Base-by-base conservation (phyloP, 1,139 yeast species). In the Suhomyces atakaporum region DNA sequence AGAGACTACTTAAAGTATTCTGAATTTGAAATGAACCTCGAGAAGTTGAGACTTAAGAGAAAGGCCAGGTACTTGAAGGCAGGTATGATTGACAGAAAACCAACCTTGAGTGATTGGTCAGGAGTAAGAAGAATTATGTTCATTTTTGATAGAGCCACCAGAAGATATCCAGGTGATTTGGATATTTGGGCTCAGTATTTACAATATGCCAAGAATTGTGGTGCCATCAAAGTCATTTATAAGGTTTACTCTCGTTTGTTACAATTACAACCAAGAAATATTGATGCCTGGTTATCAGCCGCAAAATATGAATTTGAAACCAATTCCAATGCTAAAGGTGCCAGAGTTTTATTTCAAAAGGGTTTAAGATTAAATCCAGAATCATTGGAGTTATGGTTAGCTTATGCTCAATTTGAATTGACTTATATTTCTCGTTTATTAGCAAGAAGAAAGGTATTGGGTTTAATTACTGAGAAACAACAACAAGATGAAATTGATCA, bases 241-340 rank as follows among this genome's bases (percentile, higher is more conserved):
- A 81, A 79, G 48, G 81, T 88, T 6, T 88, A 89, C 58, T 81
- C 94, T 3, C 77, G 80, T 42, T 69, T 92, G 50, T 70, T 94
- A 50, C 89, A 84, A 61, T 66, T 88, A 45, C 97, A 92, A 56
- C 97, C 98, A n/a, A 76, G 87, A 36, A 86, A 89, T 54, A 77
- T 89, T 2, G 84, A 83, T 50, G 86, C 94, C 10, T 94, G 98
- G 98, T 77, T 92, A 35, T 78, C 89, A 53, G 97, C 97, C 16
- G 97, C 97, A 31, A 87, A 87, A 56, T 89, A 88, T 60, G 97
- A 94, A 63, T 82, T 87, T 52, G 96, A 92, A 51, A 76, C 75
- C 27, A 89, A 92, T 60, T 86, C 92, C 33, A 86, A 89, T 51
- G 89, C 95, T 36, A 80, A 84, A 54, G 94, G 95, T 29, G 94